phyloP scores from a whole-genome alignment of 805 yeast genomes.

The Blastobotrys chiropterorum region DNA sequence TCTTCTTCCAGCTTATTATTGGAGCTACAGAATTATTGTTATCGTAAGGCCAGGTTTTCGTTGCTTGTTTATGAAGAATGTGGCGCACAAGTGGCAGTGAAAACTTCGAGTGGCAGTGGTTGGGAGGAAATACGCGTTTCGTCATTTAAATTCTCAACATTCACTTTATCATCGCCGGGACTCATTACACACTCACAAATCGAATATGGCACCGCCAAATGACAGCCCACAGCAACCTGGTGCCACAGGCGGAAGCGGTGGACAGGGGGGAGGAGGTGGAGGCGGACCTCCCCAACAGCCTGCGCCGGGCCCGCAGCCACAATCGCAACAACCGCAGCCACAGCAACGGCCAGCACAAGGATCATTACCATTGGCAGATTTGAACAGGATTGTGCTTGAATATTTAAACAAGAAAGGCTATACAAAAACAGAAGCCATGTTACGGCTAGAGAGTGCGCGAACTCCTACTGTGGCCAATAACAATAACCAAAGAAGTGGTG shows the following conservation, averaged over 20 bases:
- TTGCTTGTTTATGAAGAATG: no score
- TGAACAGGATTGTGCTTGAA: constrained; percentile 87
- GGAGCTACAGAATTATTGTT: no score
- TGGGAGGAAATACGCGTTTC: no score
- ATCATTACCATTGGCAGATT: constrained; percentile 61
- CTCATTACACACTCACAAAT: no score
- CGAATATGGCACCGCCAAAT: not conserved
- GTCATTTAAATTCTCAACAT: no score
- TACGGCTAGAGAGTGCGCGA: constrained; percentile 63
- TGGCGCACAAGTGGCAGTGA: no score
- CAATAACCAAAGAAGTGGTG: constrained; percentile 3
- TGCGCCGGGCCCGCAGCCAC: constrained; percentile 6
- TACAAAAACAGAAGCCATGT: constrained; percentile 88
- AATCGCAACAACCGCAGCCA: constrained; percentile 13
- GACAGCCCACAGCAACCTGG: not conserved
- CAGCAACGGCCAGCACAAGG: constrained; percentile 7
- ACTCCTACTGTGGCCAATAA: constrained; percentile 25
- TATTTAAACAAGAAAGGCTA: constrained; percentile 91
- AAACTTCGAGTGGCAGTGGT: no score
- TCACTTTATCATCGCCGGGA: no score
- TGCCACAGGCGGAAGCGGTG: not conserved
- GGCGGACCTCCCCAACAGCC: not conserved
- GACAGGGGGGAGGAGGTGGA: not conserved
- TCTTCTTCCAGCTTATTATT: no score
- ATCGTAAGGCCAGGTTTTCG: no score